phyloP scores from a whole-genome alignment of 331 rosid genomes.

The Phaseolus coccineus region DNA sequence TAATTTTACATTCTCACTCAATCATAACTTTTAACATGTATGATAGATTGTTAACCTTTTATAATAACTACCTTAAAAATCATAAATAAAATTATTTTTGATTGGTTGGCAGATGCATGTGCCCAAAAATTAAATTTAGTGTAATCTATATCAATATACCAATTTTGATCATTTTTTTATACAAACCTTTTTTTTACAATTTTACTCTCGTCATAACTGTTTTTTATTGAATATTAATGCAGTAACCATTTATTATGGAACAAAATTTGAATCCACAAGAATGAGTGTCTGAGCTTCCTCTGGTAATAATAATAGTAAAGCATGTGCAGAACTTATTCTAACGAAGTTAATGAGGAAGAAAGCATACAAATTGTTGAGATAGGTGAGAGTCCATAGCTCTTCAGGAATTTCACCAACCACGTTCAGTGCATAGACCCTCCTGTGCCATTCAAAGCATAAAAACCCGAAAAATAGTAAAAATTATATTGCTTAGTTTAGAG shows the following conservation, averaged over 20 bases:
- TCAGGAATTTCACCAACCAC: conserved; percentile 64
- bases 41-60: too few species aligned
- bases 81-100: background rate
- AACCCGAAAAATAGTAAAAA: background rate
- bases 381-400: conserved; percentile 74
- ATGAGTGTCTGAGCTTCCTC: too few species aligned
- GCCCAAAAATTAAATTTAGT: background rate
- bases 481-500: background rate
- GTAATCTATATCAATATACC: background rate
- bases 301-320: background rate
- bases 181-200: too few species aligned
- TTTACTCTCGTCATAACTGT: too few species aligned
- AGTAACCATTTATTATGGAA: too few species aligned
- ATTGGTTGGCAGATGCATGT: background rate
- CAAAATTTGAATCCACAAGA: too few species aligned
- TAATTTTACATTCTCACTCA: too few species aligned
- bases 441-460: conserved; percentile 32
- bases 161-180: too few species aligned
- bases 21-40: background rate
- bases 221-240: too few species aligned
- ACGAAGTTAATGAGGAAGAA: conserved; percentile 3
- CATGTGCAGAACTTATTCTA: background rate
- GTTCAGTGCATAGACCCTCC: conserved; percentile 59
- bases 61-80: too few species aligned
- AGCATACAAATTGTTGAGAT: conserved; percentile 69